A percentile compares a stretch with the other conserved stretches of the same genome.
These are phyloP conservation scores for Trypanosoma grayi DNA, from an alignment of 208 protist genomes.

Conservation along the genomic window DNA sequence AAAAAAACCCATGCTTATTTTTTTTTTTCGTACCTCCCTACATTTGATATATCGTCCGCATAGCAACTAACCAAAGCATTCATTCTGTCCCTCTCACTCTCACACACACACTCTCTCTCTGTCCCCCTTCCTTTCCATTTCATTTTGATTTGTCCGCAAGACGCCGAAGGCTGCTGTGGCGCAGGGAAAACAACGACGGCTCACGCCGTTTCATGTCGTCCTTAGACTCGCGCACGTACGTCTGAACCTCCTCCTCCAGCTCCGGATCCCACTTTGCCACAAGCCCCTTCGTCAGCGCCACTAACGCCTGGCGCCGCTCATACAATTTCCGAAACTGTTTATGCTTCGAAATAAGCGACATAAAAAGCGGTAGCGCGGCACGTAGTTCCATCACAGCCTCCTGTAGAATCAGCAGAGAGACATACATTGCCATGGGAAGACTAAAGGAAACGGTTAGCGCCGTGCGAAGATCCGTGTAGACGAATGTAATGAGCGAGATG, in stretches of 20 bases:
- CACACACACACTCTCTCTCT: too few species aligned
- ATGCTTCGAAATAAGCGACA: slow-evolving; percentile 84
- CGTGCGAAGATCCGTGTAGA: slow-evolving; percentile 63
- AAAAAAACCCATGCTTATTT: slow-evolving; percentile 3
- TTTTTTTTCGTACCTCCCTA: slow-evolving; percentile 2
- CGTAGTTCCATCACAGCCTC: slow-evolving; percentile 82
- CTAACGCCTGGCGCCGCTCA: slow-evolving; percentile 67
- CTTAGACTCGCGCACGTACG: slow-evolving; percentile 46
- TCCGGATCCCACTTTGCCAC: slow-evolving; percentile 71
- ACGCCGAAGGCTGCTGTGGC: slow-evolving; percentile 67
- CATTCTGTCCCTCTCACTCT: too few species aligned
- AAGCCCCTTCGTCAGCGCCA: slow-evolving; percentile 47
- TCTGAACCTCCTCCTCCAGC: slow-evolving; percentile 72
- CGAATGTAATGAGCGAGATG: slow-evolving; percentile 53
- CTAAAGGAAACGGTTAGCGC: slow-evolving; percentile 66
- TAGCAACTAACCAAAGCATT: too few species aligned
- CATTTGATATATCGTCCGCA: too few species aligned
- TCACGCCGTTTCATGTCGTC: slow-evolving; percentile 47
- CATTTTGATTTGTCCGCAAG: slow-evolving; percentile 18
- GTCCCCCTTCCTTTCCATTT: not conserved
- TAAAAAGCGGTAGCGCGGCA: slow-evolving; percentile 81
- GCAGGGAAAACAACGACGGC: slow-evolving; percentile 85
- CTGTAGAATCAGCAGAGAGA: slow-evolving; percentile 82
- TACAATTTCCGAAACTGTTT: slow-evolving; percentile 89
- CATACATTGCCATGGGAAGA: slow-evolving; percentile 91